Base-by-base conservation (phyloP, 257 asterid species). In the Rehmannia glutinosa region DNA sequence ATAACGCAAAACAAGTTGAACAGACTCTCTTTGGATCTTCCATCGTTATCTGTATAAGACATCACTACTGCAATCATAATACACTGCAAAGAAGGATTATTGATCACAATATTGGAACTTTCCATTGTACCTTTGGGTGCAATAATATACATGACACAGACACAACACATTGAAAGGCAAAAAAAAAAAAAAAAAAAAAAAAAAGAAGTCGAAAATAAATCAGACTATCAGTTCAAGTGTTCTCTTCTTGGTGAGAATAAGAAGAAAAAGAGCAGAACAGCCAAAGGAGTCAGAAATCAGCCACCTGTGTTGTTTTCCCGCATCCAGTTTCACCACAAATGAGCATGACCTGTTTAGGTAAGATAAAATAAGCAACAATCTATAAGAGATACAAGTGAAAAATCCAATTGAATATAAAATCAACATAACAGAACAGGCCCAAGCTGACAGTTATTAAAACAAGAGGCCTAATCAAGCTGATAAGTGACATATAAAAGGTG, bases 291-390 rank as follows among this genome's bases (percentile, higher is more conserved):
- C 45, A 49, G 59, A 25, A 52, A n/a, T n/a, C 35, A 5, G 8
- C 21, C 54, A 51, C 58, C 58, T 51, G 58, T 10, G 58, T 51
- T 5, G 58, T 51, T 51, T 51, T 51, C 35, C 58, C 99, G 36
- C 99, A 93, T 66, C 99, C 99, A 72, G 99, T 93, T 86, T 90
- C 96, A 78, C 99, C 99, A 75, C 95, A 82, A 72, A 93, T 75
- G 67, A 93, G 96, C 68, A 93, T 93, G 13, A 90, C 97, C 99
- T 93, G 89, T 67, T 70, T 69, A 43, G 36, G 63, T 43, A 65
- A 56, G 72, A 78, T 30, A 66, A 60, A 11, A 30, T 56, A 51
- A 73, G 50, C 41, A 61, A 51, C 62, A 43, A 59, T 8, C 3
- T 17, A 21, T 42, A 19, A 53, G 57, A 49, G 16, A 56, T 42